Evolutionary conservation across 768 basidiomycete species (phyloP), one percentile per base, ranked within the genome.

Genomic region (Neoboletus subvelutipes): DNA sequence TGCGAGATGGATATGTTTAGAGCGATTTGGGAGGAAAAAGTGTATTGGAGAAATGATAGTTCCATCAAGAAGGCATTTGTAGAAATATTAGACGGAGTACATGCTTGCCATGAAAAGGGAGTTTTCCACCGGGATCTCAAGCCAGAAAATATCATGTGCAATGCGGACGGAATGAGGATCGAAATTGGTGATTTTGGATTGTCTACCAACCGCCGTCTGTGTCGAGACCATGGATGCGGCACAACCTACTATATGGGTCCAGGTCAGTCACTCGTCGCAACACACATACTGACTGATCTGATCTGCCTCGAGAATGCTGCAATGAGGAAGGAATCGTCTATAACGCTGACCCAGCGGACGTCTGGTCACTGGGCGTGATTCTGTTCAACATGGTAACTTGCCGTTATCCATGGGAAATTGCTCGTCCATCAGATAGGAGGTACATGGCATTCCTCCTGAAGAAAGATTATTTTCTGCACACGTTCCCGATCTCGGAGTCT

Each of bases 121-220:
- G 81, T 95, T 56, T 92, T 78, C 68, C 93, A 94, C 73, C 86
- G 92, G 28, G 91, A 94, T 64, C 80, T 94, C 67, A 94, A 94
- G 68, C 92, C 92, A 2, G 93, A 93, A 67, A 92, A 87, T 68
- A 78, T 92, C 40, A 77, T 94, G 49, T 86, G 84, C 68, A 79
- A 73, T 58, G 68, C 68, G 64, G 82, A 73, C 49, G 86, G 86
- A 18, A 71, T 67, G 34, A 67, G 75, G 55, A 77, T 92, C 40
- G 77, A 78, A 54, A 75, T 93, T 40, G 83, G 86, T 20, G 92
- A 93, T 71, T 94, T 94, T 78, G 91, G 92, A 17, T 70, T 92
- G 50, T 80, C 84, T 0, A 85, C 81, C 3, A 71, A 70, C 41
- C 71, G 70, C 55, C 71, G 66, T 13, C 12, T 34, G 12, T 34